Evolutionary conservation across 75 land plant genomes (phyloP), one percentile per base, ranked within the genome.

Genomic region (Selaginella tamariscina): DNA sequence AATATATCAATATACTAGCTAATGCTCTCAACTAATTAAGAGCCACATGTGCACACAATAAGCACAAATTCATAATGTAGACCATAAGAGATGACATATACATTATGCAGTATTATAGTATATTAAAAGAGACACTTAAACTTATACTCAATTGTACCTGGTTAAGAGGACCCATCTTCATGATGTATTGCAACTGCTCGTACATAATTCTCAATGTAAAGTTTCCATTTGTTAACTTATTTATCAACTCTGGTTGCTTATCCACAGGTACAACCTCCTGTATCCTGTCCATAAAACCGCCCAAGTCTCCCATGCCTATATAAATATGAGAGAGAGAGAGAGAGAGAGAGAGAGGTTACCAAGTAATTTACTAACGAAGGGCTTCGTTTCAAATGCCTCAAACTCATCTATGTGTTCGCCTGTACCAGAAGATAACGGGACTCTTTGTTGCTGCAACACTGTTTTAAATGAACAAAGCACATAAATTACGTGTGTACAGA

Each of bases 361-460:
- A 72, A 93, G 76, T 28, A 93, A 86, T 27, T 95, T 85, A 66
- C 91, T 93, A 31, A 93, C 96, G 75, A 93, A 93, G 64, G 98
- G 88, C 75, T 93, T 93, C 26, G 87, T 94, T 75, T 93, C 98
- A 80, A 93, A 93, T 56, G 79, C 86, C 78, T 93, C 98, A 83
- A 93, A 89, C 75, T 93, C 98, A 74, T 93, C 98, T 88, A 89
- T 89, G 70, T 89, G 98, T 66, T 93, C 98, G 39, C 98, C 98
- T 21, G 96, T 89, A 56, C 98, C 98, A 73, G 89, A 93, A 93
- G 67, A 89, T 93, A 24, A 93, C 84, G 8, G 98, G 98, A 82
- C 96, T 89, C 80, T 93, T 93, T 57, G 98, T 93, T 11, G 98
- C 98, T 44, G 98, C 96, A 78, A 93, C 98, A 55, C 98, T 92